These are phyloP conservation scores for Dothiorella sarmentorum DNA, from an alignment of 2,329 filamentous ascomycete genomes.

Conservation along the genomic window DNA sequence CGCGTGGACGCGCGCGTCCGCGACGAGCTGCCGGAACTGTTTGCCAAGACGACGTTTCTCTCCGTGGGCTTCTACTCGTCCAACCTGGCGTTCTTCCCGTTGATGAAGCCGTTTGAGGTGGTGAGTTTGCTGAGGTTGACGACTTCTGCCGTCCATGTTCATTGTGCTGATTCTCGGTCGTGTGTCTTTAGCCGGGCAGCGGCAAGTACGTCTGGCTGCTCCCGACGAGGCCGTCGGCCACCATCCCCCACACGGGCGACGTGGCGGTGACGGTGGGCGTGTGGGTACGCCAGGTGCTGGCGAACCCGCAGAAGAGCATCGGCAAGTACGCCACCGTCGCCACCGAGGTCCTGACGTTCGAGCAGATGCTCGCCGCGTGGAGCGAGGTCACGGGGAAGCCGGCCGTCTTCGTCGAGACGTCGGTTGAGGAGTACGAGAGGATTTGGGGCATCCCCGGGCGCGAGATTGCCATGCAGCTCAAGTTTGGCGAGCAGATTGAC, in stretches of 20 bases:
- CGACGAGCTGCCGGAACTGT: constrained; percentile 28
- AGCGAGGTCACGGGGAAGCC: constrained; percentile 30
- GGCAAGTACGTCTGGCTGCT: constrained; percentile 27
- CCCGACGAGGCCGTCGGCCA: constrained; percentile 27
- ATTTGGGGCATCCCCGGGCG: constrained; percentile 26
- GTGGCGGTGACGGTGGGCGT: constrained; percentile 29
- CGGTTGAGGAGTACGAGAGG: constrained; percentile 22
- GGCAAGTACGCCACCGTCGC: constrained; percentile 28
- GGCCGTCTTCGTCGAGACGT: constrained; percentile 26
- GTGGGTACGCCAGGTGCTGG: constrained; percentile 29
- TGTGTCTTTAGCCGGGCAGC: constrained; percentile 14
- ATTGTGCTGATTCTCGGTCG: background rate
- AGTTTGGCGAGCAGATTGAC: constrained; percentile 28
- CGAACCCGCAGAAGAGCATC: constrained; percentile 22
- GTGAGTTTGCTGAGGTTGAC: constrained; percentile 18
- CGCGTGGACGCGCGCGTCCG: constrained; percentile 42
- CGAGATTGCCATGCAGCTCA: constrained; percentile 28
- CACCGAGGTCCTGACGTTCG: constrained; percentile 28
- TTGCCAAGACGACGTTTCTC: constrained; percentile 29
- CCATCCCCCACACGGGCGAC: constrained; percentile 28
- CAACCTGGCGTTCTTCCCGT: constrained; percentile 30
- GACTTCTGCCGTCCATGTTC: background rate
- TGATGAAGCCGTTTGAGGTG: constrained; percentile 26
- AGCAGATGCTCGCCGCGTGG: constrained; percentile 28
- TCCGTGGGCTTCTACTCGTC: constrained; percentile 31